Evolutionary conservation across 352 stramenopile genomes (phyloP).

Genomic region (Thalassiosira oceanica): DNA sequence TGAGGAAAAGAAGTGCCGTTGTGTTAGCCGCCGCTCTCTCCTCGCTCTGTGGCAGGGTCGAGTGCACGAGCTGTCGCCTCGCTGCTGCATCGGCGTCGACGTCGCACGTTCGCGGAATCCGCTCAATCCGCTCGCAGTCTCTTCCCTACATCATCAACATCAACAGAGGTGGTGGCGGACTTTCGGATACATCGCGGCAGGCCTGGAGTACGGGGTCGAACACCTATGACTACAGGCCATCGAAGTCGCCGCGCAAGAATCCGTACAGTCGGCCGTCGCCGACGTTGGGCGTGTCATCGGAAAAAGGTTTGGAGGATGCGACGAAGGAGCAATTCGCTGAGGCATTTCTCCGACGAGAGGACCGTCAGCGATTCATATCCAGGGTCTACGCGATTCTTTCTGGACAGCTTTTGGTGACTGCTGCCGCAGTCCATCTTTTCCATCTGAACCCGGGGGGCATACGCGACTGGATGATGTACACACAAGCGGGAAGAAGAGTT

Average conservation of each 20-base stretch:
- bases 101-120: too few species aligned
- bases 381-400: conserved; percentile 77
- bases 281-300: not conserved
- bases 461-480: conserved; percentile 42
- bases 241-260: conserved; percentile 10
- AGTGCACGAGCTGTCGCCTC: too few species aligned
- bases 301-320: conserved; percentile 34
- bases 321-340: conserved; percentile 53
- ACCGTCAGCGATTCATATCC: conserved; percentile 73
- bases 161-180: too few species aligned
- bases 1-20: too few species aligned
- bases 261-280: not conserved
- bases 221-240: conserved; percentile 17
- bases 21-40: too few species aligned
- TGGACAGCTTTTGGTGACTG: conserved; percentile 70
- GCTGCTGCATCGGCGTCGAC: too few species aligned
- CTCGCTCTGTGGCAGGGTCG: too few species aligned
- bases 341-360: conserved; percentile 69
- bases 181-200: conserved; percentile 22
- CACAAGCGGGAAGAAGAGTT: conserved; percentile 32
- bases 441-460: conserved; percentile 42
- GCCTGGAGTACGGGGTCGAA: conserved; percentile 40
- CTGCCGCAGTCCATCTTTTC: conserved; percentile 62
- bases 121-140: too few species aligned
- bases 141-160: too few species aligned